Percentiles rank a stretch among this genome's conserved stretches.
Conservation (phyloP, 495 filamentous ascomycete species). For the Aspergillus mulundensis region DNA sequence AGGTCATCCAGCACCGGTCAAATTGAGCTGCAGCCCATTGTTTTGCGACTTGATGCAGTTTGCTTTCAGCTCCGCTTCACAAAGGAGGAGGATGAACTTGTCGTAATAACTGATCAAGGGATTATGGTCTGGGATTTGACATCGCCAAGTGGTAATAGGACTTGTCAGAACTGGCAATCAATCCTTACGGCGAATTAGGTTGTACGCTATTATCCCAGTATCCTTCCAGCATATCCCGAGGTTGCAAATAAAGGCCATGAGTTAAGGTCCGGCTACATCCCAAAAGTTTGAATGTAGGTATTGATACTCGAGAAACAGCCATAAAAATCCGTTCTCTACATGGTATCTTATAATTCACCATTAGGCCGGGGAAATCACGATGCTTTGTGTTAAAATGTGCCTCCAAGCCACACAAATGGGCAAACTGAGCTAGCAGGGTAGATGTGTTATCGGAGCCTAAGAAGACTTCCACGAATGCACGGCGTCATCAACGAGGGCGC, state of each 20-base stretch:
- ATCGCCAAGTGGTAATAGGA: conserved; percentile 12
- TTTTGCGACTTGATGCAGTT: conserved; percentile 36
- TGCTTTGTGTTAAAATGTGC: too few species aligned
- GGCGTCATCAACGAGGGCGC: conserved; percentile 61
- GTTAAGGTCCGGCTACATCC: too few species aligned
- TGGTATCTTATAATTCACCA: too few species aligned
- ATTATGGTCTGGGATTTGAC: conserved; percentile 38
- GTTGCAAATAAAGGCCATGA: too few species aligned
- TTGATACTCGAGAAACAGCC: too few species aligned
- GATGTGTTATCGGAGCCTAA: too few species aligned
- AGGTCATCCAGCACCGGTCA: conserved; percentile 15
- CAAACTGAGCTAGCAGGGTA: neutral
- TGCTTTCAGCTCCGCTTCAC: conserved; percentile 38
- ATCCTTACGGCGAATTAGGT: too few species aligned
- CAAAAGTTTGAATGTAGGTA: too few species aligned
- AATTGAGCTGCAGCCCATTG: conserved; percentile 31
- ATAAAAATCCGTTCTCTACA: too few species aligned
- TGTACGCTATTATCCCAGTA: too few species aligned
- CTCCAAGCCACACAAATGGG: neutral
- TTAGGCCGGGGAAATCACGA: too few species aligned
- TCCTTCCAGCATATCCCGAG: too few species aligned
- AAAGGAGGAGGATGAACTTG: conserved; percentile 37
- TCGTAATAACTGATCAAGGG: conserved; percentile 46
- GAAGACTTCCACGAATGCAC: conserved; percentile 34
- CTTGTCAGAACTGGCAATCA: neutral